Conservation (phyloP, 768 basidiomycete species). For the Tricholomella constricta region DNA sequence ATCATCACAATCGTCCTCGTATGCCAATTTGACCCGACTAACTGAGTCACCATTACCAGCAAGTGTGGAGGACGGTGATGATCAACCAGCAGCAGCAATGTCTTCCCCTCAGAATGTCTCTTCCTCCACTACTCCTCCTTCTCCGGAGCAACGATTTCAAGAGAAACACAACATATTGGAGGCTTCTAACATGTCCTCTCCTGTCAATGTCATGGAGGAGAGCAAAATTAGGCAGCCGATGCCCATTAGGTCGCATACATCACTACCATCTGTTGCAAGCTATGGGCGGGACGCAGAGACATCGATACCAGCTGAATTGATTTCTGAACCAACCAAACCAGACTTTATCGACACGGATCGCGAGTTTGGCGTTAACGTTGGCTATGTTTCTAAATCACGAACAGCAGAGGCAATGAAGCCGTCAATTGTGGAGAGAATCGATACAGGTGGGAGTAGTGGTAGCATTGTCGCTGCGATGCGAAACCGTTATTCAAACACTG, state of each 20-base stretch:
- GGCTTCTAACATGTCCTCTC: not conserved
- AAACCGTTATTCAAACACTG: constrained; percentile 58
- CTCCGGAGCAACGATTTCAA: not conserved
- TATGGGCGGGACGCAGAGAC: not conserved
- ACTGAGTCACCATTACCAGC: constrained; percentile 28
- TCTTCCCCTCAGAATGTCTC: not conserved
- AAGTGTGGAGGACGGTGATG: constrained; percentile 4
- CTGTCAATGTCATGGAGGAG: not conserved
- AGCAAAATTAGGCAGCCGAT: not conserved
- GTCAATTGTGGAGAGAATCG: constrained; percentile 46
- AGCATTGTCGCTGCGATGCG: constrained; percentile 73
- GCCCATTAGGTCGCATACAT: not conserved
- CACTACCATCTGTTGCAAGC: not conserved
- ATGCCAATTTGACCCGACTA: constrained; percentile 20
- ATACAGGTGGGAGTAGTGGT: constrained; percentile 54
- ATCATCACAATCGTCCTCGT: constrained; percentile 25
- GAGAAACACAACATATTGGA: constrained; percentile 1
- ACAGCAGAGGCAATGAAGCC: constrained; percentile 32
- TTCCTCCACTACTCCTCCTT: not conserved
- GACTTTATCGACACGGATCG: constrained; percentile 25
- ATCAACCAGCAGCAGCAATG: not conserved
- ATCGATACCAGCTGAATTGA: not conserved
- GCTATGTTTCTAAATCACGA: constrained; percentile 25
- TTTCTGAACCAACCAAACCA: constrained; percentile 10
- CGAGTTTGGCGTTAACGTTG: constrained; percentile 35